These are phyloP conservation scores for Danielia oregonensis DNA, from an alignment of 805 yeast species.

Conservation along the genomic window DNA sequence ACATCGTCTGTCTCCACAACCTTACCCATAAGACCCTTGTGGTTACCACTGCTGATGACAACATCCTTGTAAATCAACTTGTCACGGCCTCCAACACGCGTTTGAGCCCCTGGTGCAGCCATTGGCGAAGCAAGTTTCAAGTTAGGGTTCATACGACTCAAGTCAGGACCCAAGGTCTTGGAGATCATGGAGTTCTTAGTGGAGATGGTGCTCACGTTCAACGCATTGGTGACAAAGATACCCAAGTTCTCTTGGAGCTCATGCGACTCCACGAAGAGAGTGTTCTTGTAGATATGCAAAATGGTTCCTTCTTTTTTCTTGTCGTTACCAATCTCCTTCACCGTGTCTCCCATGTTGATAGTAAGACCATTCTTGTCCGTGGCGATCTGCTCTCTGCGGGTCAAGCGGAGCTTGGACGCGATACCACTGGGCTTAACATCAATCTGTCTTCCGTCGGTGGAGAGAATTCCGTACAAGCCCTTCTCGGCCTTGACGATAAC, in stretches of 20 bases:
- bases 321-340: constrained; percentile 78
- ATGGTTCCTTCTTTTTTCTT: constrained; percentile 81
- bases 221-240: constrained; percentile 76
- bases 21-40: constrained; percentile 92
- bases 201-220: constrained; percentile 77
- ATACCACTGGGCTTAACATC: constrained; percentile 79
- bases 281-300: constrained; percentile 78
- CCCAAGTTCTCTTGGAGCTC: constrained; percentile 83
- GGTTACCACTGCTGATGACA: constrained; percentile 83
- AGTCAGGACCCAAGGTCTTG: constrained; percentile 57
- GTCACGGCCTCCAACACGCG: constrained; percentile 71
- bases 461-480: constrained; percentile 74
- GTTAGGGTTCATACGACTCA: constrained; percentile 84
- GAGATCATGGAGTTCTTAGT: constrained; percentile 72
- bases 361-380: constrained; percentile 85
- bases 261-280: constrained; percentile 76
- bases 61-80: constrained; percentile 79
- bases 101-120: constrained; percentile 44
- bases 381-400: constrained; percentile 70
- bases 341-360: constrained; percentile 85
- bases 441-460: constrained; percentile 74
- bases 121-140: constrained; percentile 42
- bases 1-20: constrained; percentile 92
- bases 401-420: constrained; percentile 64
- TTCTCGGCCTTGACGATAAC: constrained; percentile 88